Conservation (phyloP, 2,329 filamentous ascomycete genomes). For the Trichoderma hamatum region DNA sequence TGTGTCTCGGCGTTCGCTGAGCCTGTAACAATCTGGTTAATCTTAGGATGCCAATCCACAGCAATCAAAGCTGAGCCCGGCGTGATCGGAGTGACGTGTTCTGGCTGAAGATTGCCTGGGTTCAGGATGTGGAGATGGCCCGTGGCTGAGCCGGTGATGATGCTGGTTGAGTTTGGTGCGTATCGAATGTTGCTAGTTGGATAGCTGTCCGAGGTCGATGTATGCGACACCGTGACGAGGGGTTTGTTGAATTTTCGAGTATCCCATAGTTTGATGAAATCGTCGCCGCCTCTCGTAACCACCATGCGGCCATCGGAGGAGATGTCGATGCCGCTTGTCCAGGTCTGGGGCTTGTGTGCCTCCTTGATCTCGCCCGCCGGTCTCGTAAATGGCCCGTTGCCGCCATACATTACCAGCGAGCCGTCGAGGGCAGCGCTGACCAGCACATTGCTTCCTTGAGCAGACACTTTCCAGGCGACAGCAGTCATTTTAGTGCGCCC, state of each 20-base stretch:
- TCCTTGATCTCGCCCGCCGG: slow-evolving; percentile 82
- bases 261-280: slow-evolving; percentile 95
- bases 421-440: slow-evolving; percentile 86
- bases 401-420: slow-evolving; percentile 87
- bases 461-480: slow-evolving; percentile 79
- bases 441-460: slow-evolving; percentile 76
- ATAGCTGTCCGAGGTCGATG: slow-evolving; percentile 82
- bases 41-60: slow-evolving; percentile 88
- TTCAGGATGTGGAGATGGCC: slow-evolving; percentile 93
- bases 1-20: slow-evolving; percentile 90
- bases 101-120: slow-evolving; percentile 82
- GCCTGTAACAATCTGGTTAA: slow-evolving; percentile 95
- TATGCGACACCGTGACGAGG: slow-evolving; percentile 75
- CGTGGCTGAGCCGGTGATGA: slow-evolving; percentile 84
- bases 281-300: slow-evolving; percentile 87
- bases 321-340: slow-evolving; percentile 90
- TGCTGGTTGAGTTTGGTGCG: slow-evolving; percentile 78
- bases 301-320: slow-evolving; percentile 89
- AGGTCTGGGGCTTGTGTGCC: slow-evolving; percentile 80
- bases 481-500: slow-evolving; percentile 93
- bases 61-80: slow-evolving; percentile 79
- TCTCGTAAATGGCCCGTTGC: slow-evolving; percentile 81
- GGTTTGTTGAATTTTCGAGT: slow-evolving; percentile 93
- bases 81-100: slow-evolving; percentile 87
- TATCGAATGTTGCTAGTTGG: slow-evolving; percentile 87